Evolutionary conservation across 345 rosid species (phyloP), one percentile per base, ranked within the genome.

Genomic region (Gossypium rotundifolium): DNA sequence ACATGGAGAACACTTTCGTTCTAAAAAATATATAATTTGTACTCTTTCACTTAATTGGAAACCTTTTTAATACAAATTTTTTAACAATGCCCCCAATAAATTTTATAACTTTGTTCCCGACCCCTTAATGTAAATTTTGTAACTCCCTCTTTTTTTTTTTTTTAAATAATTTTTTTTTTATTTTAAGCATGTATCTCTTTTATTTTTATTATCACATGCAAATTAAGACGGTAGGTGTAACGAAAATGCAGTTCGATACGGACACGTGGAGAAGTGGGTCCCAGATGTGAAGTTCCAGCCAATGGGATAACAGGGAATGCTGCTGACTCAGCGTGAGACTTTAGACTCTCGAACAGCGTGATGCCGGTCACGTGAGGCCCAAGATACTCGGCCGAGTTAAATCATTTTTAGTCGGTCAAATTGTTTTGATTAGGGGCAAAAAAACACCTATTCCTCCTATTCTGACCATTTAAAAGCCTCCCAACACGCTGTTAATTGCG

Each of bases 321-420:
- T 75, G 89, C 84, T 84, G 88, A 85, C 69, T 84, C 87, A 82
- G 86, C 85, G 61, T 46, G 49, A 46, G 80, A 29, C 72, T 69
- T 33, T 33, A 33, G 27, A 29, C 80, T 79, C 82, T 90, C 76
- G 91, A 77, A 49, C 25, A 72, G 68, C 46, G 83, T 76, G 84
- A 79, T 71, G 62, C 79, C 70, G 66, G 82, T 84, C 94, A 93
- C 91, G 92, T 91, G 97, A 88, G 83, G 76, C 88, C 90, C 95
- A 85, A 86, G 94, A 88, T 88, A 81, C 93, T 89, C 93, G 92
- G 90, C 80, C 65, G 77, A 53, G 76, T 71, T 69, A 44, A 53
- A 69, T 53, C 74, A 62, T 53, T 70, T 72, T 63, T 53, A 13
- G 76, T 72, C 79, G 80, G 84, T 82, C 81, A 85, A 76, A 62